These are phyloP conservation scores for Violaceomyces palustris DNA, from an alignment of 1,284 basidiomycete species.

Conservation along the genomic window DNA sequence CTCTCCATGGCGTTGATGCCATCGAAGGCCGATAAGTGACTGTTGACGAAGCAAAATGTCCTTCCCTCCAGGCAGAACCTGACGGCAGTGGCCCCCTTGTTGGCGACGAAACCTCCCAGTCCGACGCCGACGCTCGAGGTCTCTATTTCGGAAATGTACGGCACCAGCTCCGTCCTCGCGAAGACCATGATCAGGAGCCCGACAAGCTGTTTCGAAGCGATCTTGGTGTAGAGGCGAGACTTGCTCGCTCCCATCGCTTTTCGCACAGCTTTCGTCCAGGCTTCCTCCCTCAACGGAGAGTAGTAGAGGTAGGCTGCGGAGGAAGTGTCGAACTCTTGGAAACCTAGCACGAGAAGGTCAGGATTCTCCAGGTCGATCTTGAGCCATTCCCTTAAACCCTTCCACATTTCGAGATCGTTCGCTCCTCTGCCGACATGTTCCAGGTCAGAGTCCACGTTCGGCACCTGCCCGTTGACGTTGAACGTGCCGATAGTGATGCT, in stretches of 20 bases:
- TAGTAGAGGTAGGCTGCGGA: conserved; percentile 32
- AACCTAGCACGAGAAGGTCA: conserved; percentile 26
- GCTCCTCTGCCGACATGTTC: no score
- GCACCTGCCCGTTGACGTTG: conserved; percentile 20
- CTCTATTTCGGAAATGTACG: conserved; percentile 7
- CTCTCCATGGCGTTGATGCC: conserved; percentile 29
- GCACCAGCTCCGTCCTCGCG: conserved; percentile 4
- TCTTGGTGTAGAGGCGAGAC: neutral
- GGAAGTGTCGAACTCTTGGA: conserved; percentile 34
- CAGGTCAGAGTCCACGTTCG: conserved; percentile 5
- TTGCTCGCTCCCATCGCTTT: neutral
- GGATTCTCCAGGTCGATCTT: conserved; percentile 23
- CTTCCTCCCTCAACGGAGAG: conserved; percentile 21
- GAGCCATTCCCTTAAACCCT: conserved; percentile 25
- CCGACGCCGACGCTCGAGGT: conserved; percentile 26
- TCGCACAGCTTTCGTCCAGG: conserved; percentile 16
- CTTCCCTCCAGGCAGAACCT: conserved; percentile 84
- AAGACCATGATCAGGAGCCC: conserved; percentile 26
- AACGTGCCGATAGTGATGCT: conserved; percentile 21
- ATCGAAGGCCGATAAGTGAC: conserved; percentile 74
- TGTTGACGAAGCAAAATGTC: conserved; percentile 88
- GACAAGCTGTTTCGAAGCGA: conserved; percentile 32
- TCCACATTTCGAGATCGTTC: no score
- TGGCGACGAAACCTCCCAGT: conserved; percentile 30
- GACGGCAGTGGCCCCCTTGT: conserved; percentile 71